Conservation (phyloP, 208 protist species). For the Wallacemonas sp. region DNA sequence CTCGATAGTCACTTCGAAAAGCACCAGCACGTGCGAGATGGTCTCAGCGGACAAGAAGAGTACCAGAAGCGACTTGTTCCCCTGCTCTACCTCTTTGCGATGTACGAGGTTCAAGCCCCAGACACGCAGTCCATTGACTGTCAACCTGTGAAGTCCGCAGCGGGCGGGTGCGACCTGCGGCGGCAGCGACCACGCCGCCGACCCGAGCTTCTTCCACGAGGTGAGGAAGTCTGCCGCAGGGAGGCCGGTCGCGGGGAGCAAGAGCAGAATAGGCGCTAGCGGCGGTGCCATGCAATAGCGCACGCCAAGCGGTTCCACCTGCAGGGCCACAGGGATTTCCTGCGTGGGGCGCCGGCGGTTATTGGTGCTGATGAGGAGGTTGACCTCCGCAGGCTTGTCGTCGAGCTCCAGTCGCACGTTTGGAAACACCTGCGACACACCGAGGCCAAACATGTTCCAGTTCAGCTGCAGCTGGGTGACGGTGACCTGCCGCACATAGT, state of each 20-base stretch:
- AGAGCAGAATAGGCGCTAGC: constrained; percentile 41
- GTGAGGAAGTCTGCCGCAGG: constrained; percentile 22
- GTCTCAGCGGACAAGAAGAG: constrained; percentile 59
- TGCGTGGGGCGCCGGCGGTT: constrained; percentile 34
- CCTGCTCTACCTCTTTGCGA: constrained; percentile 15
- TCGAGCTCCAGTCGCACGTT: constrained; percentile 27
- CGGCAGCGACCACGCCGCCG: constrained; percentile 44
- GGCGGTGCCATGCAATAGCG: constrained; percentile 58
- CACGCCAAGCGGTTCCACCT: constrained; percentile 50
- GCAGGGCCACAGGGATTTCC: constrained; percentile 44
- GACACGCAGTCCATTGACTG: constrained; percentile 49
- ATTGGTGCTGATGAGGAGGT: constrained; percentile 39
- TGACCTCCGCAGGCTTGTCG: constrained; percentile 22
- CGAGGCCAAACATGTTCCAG: constrained; percentile 66
- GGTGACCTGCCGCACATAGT: constrained; percentile 33
- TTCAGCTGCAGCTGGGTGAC: constrained; percentile 56
- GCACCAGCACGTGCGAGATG: constrained; percentile 27
- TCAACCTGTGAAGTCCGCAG: constrained; percentile 21
- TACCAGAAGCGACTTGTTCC: constrained; percentile 4
- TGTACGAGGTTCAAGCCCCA: constrained; percentile 56
- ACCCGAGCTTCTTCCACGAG: constrained; percentile 19
- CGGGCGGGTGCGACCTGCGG: constrained; percentile 16
- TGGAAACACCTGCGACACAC: constrained; percentile 52
- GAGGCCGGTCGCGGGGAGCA: constrained; percentile 49
- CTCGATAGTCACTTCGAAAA: constrained; percentile 38